phyloP scores from a whole-genome alignment of 2,329 filamentous ascomycete species.

The Colletotrichum australisinense region DNA sequence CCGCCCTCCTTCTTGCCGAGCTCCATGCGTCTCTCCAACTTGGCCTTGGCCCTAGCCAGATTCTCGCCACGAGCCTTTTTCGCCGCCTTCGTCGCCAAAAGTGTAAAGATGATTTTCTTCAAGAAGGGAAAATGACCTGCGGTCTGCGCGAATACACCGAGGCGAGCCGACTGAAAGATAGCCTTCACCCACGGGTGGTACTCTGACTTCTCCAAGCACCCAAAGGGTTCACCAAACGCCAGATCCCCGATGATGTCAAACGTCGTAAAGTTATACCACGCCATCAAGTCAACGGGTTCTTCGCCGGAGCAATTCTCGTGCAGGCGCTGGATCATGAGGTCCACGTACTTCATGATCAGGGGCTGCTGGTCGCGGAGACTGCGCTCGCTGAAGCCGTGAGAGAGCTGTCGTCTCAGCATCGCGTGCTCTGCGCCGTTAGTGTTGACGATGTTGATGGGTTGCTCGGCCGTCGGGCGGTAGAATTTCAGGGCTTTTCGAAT shows the following conservation, averaged over 20 bases:
- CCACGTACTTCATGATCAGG: conserved; percentile 39
- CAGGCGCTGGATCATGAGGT: conserved; percentile 24
- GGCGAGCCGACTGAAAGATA: conserved; percentile 13
- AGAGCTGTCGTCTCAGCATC: conserved; percentile 38
- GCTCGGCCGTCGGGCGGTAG: neutral
- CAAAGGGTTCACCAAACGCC: conserved; percentile 36
- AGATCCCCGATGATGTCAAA: conserved; percentile 14
- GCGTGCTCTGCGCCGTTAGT: conserved; percentile 34
- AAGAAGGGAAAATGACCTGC: conserved; percentile 4
- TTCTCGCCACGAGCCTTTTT: neutral
- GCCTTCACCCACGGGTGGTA: conserved; percentile 30
- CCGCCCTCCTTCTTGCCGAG: conserved; percentile 6
- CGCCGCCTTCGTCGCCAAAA: neutral
- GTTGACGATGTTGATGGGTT: conserved; percentile 29
- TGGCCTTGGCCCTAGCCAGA: conserved; percentile 3
- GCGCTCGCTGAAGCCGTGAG: conserved; percentile 44
- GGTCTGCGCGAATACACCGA: neutral
- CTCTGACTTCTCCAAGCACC: conserved; percentile 28
- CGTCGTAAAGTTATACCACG: conserved; percentile 15
- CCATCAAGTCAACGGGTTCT: conserved; percentile 34
- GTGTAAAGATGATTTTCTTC: neutral
- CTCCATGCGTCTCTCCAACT: conserved; percentile 30
- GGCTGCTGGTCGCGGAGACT: conserved; percentile 45
- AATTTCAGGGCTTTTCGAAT: conserved; percentile 20
- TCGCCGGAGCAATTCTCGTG: conserved; percentile 6